Percentiles rank a stretch among this genome's conserved stretches.
Evolutionary conservation across 257 asterid species (phyloP).

Genomic region (Solanum ahanhuiri): DNA sequence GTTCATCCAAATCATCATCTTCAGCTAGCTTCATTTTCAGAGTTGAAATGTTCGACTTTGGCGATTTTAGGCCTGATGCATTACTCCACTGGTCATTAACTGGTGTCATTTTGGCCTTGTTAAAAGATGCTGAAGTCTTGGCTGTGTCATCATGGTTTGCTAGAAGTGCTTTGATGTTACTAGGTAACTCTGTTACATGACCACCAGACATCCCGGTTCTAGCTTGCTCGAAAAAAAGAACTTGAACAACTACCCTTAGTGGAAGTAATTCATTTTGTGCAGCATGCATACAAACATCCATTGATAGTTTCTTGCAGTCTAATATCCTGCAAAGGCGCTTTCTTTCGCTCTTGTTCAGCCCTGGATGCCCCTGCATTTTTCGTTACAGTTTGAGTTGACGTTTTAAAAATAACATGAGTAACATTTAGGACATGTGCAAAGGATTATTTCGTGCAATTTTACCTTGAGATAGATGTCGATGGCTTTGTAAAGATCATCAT

Average conservation of each 20-base stretch:
- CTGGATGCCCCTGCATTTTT: constrained; percentile 59
- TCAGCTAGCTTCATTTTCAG: constrained; percentile 76
- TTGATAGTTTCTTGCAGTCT: constrained; percentile 70
- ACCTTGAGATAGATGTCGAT: constrained; percentile 87
- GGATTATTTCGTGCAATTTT: neutral
- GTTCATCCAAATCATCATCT: constrained; percentile 41
- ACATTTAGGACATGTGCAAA: too few species aligned
- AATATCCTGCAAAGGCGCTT: constrained; percentile 55
- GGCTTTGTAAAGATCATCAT: constrained; percentile 84
- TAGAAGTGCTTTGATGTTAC: constrained; percentile 61
- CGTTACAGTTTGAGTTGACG: neutral
- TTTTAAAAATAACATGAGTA: neutral
- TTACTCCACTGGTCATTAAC: constrained; percentile 63
- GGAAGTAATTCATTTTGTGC: constrained; percentile 92
- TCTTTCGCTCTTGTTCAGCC: constrained; percentile 65
- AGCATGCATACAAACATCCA: constrained; percentile 80
- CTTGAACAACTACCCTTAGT: constrained; percentile 75
- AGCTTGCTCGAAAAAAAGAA: constrained; percentile 90
- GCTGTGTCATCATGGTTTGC: constrained; percentile 31
- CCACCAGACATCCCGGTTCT: constrained; percentile 59
- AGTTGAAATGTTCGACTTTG: constrained; percentile 53
- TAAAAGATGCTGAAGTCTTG: constrained; percentile 31
- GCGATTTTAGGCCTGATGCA: constrained; percentile 48
- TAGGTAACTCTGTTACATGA: constrained; percentile 49
- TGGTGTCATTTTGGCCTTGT: constrained; percentile 11